Evolutionary conservation across 371 early-diverging fungal species (phyloP), one percentile per base, ranked within the genome.

Genomic region (Mortierella sp.): DNA sequence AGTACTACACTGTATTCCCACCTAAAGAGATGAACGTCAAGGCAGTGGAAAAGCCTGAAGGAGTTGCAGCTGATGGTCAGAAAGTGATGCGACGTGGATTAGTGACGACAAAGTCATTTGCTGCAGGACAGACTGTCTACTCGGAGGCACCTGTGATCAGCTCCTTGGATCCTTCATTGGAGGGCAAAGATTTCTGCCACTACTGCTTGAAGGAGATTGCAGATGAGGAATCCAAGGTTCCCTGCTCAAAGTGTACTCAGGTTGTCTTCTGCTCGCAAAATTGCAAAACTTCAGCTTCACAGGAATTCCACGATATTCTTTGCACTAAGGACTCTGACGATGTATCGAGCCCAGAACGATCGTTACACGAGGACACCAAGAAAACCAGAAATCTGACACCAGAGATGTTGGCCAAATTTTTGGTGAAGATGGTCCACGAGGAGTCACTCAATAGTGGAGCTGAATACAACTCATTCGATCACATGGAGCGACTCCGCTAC

Each of bases 1-100:
- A 87, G 51, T 96, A 94, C 84, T 96, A 90, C 77, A 90, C 93
- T 40, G 83, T 89, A 28, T 96, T 94, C 91, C 97, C 97, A 49
- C 86, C 92, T 14, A 68, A 85, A 71, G 89, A 90, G 26, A 88
- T 88, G 83, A 86, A 93, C 63, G 93, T 96, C 47, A 89, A 88
- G 73, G 83, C 95, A 45, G 87, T 83, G 9, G 91, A 93, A 57
- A 77, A 87, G 55, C 86, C 83, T 68, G 89, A 89, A 66, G 85
- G 83, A 51, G 63, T 69, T 11, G 73, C 76, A 4, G 74, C 80
- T 0, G 87, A 87, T 60, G 85, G 79, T 51, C 77, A 86, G 43
- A 76, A 80, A 60, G 84, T 90, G 43, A 69, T 81, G 18, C 85
- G 87, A 26, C 89, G 91, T 69, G 92, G 87, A 16, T 72, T 95